Conservation (phyloP, 2,329 filamentous ascomycete species). For the Byssoonygena ceratinophila region DNA sequence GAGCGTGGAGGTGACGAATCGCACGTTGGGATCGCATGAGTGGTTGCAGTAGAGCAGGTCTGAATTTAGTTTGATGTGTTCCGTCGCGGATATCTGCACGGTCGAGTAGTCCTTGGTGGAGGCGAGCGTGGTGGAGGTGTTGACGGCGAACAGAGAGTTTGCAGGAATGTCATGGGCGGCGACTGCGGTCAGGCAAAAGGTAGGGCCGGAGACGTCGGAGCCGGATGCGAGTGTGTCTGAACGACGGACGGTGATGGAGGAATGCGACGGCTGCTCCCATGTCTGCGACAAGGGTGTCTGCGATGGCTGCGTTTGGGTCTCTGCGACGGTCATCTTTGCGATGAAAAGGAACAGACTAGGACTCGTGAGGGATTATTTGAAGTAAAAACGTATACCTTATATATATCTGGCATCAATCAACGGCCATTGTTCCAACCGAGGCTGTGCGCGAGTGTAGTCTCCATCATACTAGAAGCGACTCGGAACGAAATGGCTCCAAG, state of each 20-base stretch:
- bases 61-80: constrained; percentile 54
- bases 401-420: too few relatives aligned
- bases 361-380: too few relatives aligned
- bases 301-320: constrained; percentile 4
- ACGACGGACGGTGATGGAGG: constrained; percentile 14
- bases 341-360: not conserved
- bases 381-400: too few relatives aligned
- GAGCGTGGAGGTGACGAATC: constrained; percentile 46
- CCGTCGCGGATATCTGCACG: constrained; percentile 48
- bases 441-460: too few relatives aligned
- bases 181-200: constrained; percentile 51
- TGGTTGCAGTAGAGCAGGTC: constrained; percentile 60
- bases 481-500: not conserved
- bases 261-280: constrained; percentile 17
- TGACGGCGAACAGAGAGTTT: constrained; percentile 56
- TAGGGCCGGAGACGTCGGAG: constrained; percentile 35
- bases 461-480: not conserved
- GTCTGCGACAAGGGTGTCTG: constrained; percentile 10
- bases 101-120: constrained; percentile 48
- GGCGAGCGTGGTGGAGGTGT: constrained; percentile 41
- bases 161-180: constrained; percentile 48
- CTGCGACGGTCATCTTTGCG: constrained; percentile 10
- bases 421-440: not conserved
- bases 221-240: constrained; percentile 14
- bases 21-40: constrained; percentile 55